Evolutionary conservation across 164 flowering plant species (phyloP).

Genomic region (Malania oleifera): DNA sequence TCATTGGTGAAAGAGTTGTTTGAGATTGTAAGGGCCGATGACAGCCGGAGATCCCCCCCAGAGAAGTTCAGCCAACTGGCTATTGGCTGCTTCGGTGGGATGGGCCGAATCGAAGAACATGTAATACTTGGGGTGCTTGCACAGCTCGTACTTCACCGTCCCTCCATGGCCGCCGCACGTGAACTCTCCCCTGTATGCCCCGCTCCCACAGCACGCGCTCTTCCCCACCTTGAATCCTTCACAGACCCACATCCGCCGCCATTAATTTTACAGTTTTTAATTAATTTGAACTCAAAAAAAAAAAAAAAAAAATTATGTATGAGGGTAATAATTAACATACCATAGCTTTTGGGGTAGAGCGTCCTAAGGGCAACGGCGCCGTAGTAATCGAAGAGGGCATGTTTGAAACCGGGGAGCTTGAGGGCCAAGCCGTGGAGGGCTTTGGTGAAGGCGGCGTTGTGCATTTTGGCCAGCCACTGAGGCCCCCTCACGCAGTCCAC

Average conservation of each 20-base stretch:
- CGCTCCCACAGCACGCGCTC: constrained; percentile 25
- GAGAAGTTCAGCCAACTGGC: constrained; percentile 12
- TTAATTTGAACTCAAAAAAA: too few species aligned
- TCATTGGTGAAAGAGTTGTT: constrained; percentile 19
- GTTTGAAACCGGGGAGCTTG: constrained; percentile 24
- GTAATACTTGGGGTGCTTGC: constrained; percentile 18
- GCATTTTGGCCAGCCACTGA: constrained; percentile 16
- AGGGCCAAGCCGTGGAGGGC: constrained; percentile 5
- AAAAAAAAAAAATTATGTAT: too few species aligned
- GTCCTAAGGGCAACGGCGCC: background rate
- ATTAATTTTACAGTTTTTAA: too few species aligned
- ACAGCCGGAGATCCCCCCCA: constrained; percentile 14
- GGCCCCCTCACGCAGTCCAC: constrained; percentile 13
- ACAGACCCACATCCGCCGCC: too few species aligned
- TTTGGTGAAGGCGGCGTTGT: constrained; percentile 20
- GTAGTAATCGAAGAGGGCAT: constrained; percentile 18
- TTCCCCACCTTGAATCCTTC: constrained; percentile 21
- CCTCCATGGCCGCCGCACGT: constrained; percentile 13
- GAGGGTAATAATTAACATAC: constrained; percentile 2
- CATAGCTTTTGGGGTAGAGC: constrained; percentile 10
- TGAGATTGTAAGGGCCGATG: constrained; percentile 11
- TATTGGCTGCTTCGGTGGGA: constrained; percentile 10
- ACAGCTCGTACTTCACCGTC: background rate
- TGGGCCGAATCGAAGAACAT: constrained; percentile 21
- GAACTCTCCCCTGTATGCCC: constrained; percentile 1